Conservation (phyloP, 2,329 filamentous ascomycete genomes). For the Trichoderma citrinoviride region DNA sequence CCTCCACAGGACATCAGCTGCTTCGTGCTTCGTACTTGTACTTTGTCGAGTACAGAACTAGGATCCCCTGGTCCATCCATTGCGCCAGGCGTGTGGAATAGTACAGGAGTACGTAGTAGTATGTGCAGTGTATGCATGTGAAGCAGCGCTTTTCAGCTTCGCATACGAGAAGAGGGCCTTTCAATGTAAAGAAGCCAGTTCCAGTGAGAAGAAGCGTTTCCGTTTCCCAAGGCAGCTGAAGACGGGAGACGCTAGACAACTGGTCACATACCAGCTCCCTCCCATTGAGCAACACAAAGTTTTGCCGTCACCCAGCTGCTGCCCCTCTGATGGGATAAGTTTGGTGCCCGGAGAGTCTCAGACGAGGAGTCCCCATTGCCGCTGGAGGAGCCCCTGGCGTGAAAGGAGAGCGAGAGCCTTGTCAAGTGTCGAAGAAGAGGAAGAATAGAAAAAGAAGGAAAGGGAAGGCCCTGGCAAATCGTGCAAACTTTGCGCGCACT, state of each 20-base stretch:
- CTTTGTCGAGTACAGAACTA: background rate
- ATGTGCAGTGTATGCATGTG: constrained; percentile 3
- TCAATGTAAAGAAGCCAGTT: no score
- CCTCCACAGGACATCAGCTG: constrained; percentile 10
- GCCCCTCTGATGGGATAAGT: background rate
- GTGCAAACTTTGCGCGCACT: background rate
- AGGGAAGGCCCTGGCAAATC: constrained; percentile 2
- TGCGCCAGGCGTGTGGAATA: constrained; percentile 2
- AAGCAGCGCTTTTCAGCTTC: background rate
- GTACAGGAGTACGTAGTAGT: no score
- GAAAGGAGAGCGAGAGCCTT: background rate
- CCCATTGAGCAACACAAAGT: background rate
- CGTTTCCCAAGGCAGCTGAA: background rate
- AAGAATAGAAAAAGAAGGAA: background rate
- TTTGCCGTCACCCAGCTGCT: background rate
- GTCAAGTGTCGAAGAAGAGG: background rate
- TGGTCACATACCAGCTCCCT: background rate
- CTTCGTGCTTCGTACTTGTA: background rate
- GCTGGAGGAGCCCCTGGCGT: background rate
- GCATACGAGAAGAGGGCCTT: background rate
- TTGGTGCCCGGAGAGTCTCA: background rate
- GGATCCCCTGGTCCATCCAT: constrained; percentile 3
- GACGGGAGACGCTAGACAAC: background rate
- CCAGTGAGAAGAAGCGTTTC: background rate
- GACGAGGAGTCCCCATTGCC: background rate